Conservation (phyloP, 768 basidiomycete genomes). For the Daedalea quercina region DNA sequence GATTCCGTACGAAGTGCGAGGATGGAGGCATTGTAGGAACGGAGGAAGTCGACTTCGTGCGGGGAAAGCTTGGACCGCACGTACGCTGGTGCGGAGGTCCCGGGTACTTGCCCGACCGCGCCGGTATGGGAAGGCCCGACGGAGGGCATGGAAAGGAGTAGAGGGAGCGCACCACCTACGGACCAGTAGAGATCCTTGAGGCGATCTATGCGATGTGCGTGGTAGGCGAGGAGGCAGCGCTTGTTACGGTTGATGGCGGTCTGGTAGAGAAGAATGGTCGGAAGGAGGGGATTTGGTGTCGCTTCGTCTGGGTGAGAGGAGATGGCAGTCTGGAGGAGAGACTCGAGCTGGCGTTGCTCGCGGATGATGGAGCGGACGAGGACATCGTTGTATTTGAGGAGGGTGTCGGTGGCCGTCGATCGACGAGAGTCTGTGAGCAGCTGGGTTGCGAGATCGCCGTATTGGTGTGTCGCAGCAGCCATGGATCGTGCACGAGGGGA, state of each 20-base stretch:
- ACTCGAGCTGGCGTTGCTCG: slow-evolving; percentile 87
- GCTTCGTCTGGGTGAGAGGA: slow-evolving; percentile 31
- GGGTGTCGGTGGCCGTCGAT: slow-evolving; percentile 74
- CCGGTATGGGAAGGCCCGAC: not conserved
- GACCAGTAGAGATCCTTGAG: slow-evolving; percentile 89
- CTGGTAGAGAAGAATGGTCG: slow-evolving; percentile 75
- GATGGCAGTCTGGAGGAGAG: slow-evolving; percentile 31
- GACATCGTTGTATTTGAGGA: slow-evolving; percentile 88
- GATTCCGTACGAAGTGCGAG: slow-evolving; percentile 75
- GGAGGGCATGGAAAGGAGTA: slow-evolving; percentile 47
- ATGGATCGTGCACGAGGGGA: slow-evolving; percentile 15
- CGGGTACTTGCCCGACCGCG: not conserved
- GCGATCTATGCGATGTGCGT: slow-evolving; percentile 77
- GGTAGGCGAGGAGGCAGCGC: slow-evolving; percentile 92
- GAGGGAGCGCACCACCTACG: slow-evolving; percentile 79
- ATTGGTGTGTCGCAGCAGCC: slow-evolving; percentile 51
- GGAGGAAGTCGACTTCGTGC: slow-evolving; percentile 78
- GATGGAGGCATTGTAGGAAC: slow-evolving; percentile 72
- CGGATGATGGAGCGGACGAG: slow-evolving; percentile 82
- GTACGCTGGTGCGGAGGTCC: slow-evolving; percentile 26
- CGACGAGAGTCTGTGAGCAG: slow-evolving; percentile 83
- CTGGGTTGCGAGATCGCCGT: slow-evolving; percentile 81
- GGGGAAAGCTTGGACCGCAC: slow-evolving; percentile 70
- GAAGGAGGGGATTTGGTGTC: slow-evolving; percentile 39
- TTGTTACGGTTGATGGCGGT: slow-evolving; percentile 90